Conservation (phyloP, 441 rosid genomes). For the Populus hybrid region DNA sequence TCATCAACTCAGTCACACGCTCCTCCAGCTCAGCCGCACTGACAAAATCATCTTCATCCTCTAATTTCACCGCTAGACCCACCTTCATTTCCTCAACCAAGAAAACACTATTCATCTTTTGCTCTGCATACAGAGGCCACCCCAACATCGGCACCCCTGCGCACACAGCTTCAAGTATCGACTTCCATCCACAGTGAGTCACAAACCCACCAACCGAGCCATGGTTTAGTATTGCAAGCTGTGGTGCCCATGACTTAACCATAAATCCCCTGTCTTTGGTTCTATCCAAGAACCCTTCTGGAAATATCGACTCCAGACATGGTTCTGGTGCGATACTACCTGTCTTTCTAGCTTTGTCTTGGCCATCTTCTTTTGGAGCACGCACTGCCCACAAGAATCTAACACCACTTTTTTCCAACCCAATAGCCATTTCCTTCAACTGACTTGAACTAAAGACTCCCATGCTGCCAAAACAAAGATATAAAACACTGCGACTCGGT, state of each 20-base stretch:
- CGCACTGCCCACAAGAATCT: conserved; percentile 43
- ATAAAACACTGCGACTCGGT: conserved; percentile 33
- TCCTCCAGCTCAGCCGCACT: conserved; percentile 27
- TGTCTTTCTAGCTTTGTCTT: background rate
- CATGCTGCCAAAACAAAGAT: conserved; percentile 40
- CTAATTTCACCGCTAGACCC: conserved; percentile 14
- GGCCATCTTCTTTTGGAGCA: conserved; percentile 11
- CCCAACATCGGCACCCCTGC: conserved; percentile 44
- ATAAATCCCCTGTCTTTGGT: conserved; percentile 28
- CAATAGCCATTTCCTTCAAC: no score
- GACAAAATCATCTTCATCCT: conserved; percentile 18
- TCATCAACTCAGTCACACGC: conserved; percentile 33
- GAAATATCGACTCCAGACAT: conserved; percentile 20
- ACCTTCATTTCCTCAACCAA: conserved; percentile 31
- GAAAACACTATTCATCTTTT: conserved; percentile 13
- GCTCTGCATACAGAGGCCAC: conserved; percentile 42
- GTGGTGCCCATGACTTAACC: conserved; percentile 41
- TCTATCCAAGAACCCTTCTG: conserved; percentile 26
- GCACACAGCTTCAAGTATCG: conserved; percentile 29
- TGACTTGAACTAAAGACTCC: conserved; percentile 28
- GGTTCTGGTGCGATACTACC: background rate
- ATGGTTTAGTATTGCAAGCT: conserved; percentile 27
- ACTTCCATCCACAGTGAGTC: conserved; percentile 49
- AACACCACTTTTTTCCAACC: conserved; percentile 1
- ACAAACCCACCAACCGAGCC: conserved; percentile 35